A percentile compares a stretch with the other conserved stretches of the same genome.
phyloP scores from a whole-genome alignment of 1,284 basidiomycete species.

The Cutaneotrichosporon curvatum region DNA sequence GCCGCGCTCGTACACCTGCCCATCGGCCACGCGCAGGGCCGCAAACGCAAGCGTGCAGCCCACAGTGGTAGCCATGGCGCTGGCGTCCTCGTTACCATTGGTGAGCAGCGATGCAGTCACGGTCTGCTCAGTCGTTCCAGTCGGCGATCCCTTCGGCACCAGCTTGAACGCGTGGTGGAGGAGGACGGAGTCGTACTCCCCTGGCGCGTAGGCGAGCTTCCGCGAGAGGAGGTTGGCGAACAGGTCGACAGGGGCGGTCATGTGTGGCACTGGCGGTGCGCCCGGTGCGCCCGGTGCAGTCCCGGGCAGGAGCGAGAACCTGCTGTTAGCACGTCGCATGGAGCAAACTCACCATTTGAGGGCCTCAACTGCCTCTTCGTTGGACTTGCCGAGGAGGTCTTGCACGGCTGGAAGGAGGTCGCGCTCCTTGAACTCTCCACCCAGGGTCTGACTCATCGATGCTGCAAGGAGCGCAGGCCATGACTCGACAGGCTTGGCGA shows the following conservation, averaged over 20 bases:
- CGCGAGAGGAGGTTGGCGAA: slow-evolving; percentile 68
- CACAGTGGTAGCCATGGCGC: slow-evolving; percentile 84
- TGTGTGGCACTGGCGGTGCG: slow-evolving; percentile 4
- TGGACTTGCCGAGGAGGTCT: slow-evolving; percentile 5
- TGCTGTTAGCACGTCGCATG: slow-evolving; percentile 17
- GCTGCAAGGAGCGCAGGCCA: slow-evolving; percentile 27
- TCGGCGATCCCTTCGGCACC: slow-evolving; percentile 17
- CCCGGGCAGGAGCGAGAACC: slow-evolving; percentile 48
- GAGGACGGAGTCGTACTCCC: slow-evolving; percentile 80
- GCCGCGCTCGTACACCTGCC: slow-evolving; percentile 55
- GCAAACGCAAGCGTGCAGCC: slow-evolving; percentile 79
- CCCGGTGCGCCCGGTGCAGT: slow-evolving; percentile 2
- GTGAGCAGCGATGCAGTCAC: slow-evolving; percentile 68
- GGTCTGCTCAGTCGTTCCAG: slow-evolving; percentile 50
- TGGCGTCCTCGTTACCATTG: slow-evolving; percentile 60
- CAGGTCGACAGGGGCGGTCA: slow-evolving; percentile 62
- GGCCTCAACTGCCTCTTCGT: slow-evolving; percentile 50
- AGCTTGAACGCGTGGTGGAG: slow-evolving; percentile 69
- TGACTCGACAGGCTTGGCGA: slow-evolving; percentile 27
- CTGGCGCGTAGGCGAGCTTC: slow-evolving; percentile 63
- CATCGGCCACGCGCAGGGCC: slow-evolving; percentile 64
- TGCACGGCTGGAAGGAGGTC: slow-evolving; percentile 1
- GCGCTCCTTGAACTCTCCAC: slow-evolving; percentile 1
- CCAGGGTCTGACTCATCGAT: slow-evolving; percentile 5
- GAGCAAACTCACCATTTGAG: slow-evolving; percentile 53